phyloP scores from a whole-genome alignment of 2,329 filamentous ascomycete genomes.

The Chaetomium olivaceum region DNA sequence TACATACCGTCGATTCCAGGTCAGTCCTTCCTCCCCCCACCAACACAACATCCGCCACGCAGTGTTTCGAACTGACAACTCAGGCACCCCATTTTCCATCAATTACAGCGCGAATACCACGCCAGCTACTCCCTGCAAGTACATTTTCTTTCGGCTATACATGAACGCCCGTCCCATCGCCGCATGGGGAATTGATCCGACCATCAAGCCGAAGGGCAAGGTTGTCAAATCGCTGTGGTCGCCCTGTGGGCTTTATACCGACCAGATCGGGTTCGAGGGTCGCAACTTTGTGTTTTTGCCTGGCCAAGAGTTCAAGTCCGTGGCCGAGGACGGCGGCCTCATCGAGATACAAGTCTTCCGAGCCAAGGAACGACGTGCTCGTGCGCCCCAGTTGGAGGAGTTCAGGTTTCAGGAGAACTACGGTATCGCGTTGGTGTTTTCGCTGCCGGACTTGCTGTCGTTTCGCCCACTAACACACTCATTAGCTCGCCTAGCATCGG shows the following conservation, averaged over 20 bases:
- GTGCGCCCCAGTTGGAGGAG: conserved; percentile 44
- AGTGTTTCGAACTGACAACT: neutral
- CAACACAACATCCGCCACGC: neutral
- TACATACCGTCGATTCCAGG: conserved; percentile 59
- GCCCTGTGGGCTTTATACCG: conserved; percentile 45
- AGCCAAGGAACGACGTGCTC: conserved; percentile 49
- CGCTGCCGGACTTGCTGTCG: too few species aligned
- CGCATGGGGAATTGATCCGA: conserved; percentile 53
- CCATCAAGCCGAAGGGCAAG: conserved; percentile 39
- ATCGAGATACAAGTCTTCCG: conserved; percentile 57
- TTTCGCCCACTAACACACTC: neutral
- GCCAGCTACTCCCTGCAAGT: conserved; percentile 39
- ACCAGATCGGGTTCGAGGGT: conserved; percentile 49
- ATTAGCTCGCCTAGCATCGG: conserved; percentile 54
- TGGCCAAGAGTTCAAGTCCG: conserved; percentile 39
- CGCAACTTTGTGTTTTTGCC: conserved; percentile 54
- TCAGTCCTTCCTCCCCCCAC: conserved; percentile 33
- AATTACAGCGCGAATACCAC: conserved; percentile 47
- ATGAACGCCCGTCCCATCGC: conserved; percentile 56
- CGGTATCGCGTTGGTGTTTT: conserved; percentile 52
- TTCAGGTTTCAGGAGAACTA: conserved; percentile 52
- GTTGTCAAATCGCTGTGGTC: conserved; percentile 52
- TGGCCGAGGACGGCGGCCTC: conserved; percentile 55
- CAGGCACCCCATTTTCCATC: conserved; percentile 56
- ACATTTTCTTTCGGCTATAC: conserved; percentile 56